These are phyloP conservation scores for Elsinoe batatas DNA, from an alignment of 2,329 filamentous ascomycete species.

Conservation along the genomic window DNA sequence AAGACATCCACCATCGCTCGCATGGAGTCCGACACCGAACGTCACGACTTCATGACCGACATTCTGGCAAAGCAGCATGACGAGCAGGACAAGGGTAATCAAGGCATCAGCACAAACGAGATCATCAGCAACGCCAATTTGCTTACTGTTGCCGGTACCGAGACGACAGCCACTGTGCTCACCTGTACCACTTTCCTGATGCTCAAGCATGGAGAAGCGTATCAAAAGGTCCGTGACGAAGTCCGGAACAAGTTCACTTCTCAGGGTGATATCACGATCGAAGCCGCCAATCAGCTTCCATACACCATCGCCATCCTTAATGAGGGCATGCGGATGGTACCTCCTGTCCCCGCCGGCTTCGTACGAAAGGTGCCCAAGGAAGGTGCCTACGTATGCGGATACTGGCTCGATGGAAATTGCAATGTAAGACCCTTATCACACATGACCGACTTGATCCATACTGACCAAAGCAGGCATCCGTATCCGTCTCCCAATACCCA, in stretches of 20 bases:
- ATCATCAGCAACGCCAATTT: slow-evolving; percentile 28
- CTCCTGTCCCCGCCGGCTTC: slow-evolving; percentile 34
- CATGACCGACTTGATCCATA: background rate
- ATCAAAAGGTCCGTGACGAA: slow-evolving; percentile 33
- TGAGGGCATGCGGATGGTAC: slow-evolving; percentile 38
- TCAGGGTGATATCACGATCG: slow-evolving; percentile 22
- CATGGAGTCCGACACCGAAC: slow-evolving; percentile 23
- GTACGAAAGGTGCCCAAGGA: slow-evolving; percentile 21
- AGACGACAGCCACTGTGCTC: slow-evolving; percentile 43
- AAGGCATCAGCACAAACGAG: slow-evolving; percentile 23
- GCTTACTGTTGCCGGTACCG: slow-evolving; percentile 38
- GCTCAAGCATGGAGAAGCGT: slow-evolving; percentile 28
- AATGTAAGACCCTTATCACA: slow-evolving; percentile 9
- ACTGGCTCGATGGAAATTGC: slow-evolving; percentile 21
- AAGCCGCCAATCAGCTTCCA: slow-evolving; percentile 18
- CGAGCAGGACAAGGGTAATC: slow-evolving; percentile 18
- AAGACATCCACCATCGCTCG: slow-evolving; percentile 20
- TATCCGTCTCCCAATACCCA: slow-evolving; percentile 16
- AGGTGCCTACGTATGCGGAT: slow-evolving; percentile 22
- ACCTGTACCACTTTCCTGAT: slow-evolving; percentile 33
- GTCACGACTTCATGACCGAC: slow-evolving; percentile 20
- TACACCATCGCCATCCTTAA: slow-evolving; percentile 39
- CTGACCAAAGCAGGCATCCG: slow-evolving; percentile 14
- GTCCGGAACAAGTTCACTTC: slow-evolving; percentile 32
- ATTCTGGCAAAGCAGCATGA: slow-evolving; percentile 19